These are phyloP conservation scores for Yueomyces sp. DNA, from an alignment of 805 yeast species.

Conservation along the genomic window DNA sequence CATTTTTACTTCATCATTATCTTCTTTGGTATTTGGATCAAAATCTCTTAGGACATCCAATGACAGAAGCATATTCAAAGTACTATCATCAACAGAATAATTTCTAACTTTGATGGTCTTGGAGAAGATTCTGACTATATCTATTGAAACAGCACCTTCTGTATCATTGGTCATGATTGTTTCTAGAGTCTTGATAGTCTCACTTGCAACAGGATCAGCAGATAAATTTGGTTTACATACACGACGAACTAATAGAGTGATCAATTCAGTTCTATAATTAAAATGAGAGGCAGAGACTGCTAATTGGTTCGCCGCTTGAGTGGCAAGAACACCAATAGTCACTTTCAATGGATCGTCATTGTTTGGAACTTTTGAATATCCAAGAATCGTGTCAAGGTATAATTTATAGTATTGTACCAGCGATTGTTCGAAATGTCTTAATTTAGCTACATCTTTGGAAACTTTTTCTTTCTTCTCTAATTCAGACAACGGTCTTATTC, in stretches of 20 bases:
- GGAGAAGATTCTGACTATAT: conserved; percentile 51
- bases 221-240: conserved; percentile 42
- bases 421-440: conserved; percentile 71
- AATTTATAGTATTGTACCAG: conserved; percentile 55
- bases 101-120: conserved; percentile 63
- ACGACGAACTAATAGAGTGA: conserved; percentile 54
- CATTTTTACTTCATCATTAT: conserved; percentile 29
- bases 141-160: conserved; percentile 69
- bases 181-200: conserved; percentile 54
- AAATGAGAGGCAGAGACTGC: conserved; percentile 57
- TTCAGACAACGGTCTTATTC: conserved; percentile 72
- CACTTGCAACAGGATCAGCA: conserved; percentile 35
- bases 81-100: conserved; percentile 74
- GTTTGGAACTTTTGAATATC: conserved; percentile 27
- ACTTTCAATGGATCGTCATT: conserved; percentile 21
- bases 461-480: conserved; percentile 72
- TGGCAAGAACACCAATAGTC: conserved; percentile 40
- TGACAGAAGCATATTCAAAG: conserved; percentile 58
- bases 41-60: conserved; percentile 55
- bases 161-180: conserved; percentile 66
- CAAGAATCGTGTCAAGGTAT: conserved; percentile 45
- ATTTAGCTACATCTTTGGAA: conserved; percentile 63
- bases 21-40: conserved; percentile 47
- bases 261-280: conserved; percentile 66
- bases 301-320: conserved; percentile 71